Evolutionary conservation across 768 basidiomycete genomes (phyloP).

Genomic region (Nidularia sp.): DNA sequence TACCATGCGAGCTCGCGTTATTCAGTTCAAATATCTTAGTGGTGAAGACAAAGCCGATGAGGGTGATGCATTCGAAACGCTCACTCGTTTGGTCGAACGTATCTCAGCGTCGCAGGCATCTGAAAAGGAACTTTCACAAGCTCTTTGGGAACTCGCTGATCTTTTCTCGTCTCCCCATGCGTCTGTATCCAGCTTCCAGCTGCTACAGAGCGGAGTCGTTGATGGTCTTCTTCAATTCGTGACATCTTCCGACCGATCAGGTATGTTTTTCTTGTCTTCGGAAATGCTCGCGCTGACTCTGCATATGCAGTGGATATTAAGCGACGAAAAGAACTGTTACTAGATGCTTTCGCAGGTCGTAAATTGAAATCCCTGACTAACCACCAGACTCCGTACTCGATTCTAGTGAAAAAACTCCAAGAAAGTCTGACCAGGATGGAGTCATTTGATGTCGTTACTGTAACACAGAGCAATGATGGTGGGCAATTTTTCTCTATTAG

Average conservation of each 20-base stretch:
- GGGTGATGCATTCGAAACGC: conserved; percentile 58
- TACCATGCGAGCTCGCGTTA: conserved; percentile 85
- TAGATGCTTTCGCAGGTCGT: conserved; percentile 69
- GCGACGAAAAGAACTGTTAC: conserved; percentile 72
- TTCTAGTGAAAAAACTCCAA: conserved; percentile 92
- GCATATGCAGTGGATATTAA: conserved; percentile 48
- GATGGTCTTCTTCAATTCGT: conserved; percentile 83
- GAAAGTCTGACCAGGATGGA: conserved; percentile 96
- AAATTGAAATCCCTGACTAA: conserved; percentile 37
- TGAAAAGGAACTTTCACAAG: conserved; percentile 60
- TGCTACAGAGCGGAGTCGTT: conserved; percentile 90
- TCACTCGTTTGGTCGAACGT: conserved; percentile 61
- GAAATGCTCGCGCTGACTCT: neutral
- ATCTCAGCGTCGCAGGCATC: conserved; percentile 51
- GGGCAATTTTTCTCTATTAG: conserved; percentile 13
- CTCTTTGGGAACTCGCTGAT: conserved; percentile 71
- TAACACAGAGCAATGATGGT: conserved; percentile 82
- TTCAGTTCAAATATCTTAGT: conserved; percentile 76
- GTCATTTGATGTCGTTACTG: conserved; percentile 90
- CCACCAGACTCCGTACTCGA: conserved; percentile 58
- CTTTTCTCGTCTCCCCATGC: conserved; percentile 73
- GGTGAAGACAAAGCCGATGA: conserved; percentile 51
- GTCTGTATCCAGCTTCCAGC: conserved; percentile 92
- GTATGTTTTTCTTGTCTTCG: conserved; percentile 33
- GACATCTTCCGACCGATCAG: conserved; percentile 57